phyloP scores from a whole-genome alignment of 2,329 filamentous ascomycete genomes.

The Alternaria sp. region DNA sequence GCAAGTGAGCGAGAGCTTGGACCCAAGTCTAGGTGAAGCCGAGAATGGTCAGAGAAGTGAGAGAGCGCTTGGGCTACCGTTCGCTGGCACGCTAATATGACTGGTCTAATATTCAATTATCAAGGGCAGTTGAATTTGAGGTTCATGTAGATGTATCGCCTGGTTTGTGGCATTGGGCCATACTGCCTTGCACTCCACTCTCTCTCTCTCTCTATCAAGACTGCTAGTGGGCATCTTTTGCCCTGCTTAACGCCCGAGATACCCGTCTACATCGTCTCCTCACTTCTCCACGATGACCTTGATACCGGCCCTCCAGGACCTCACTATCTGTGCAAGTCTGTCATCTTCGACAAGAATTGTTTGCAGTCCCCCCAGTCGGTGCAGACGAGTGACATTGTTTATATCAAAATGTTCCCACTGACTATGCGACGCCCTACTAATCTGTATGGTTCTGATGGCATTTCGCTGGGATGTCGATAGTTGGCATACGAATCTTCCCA shows the following conservation, averaged over 20 bases:
- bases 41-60: neutral
- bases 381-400: accelerated
- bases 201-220: neutral
- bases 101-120: neutral
- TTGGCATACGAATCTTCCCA: no score
- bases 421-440: no score
- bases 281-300: no score
- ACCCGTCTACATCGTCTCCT: no score
- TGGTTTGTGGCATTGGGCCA: neutral
- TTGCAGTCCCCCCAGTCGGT: no score
- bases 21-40: neutral
- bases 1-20: neutral
- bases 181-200: neutral
- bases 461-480: no score
- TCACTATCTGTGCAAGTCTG: no score
- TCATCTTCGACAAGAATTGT: no score
- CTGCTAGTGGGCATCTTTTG: neutral
- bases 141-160: neutral
- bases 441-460: no score
- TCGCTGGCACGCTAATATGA: neutral
- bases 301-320: no score
- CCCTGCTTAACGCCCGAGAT: neutral
- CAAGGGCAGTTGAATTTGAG: neutral
- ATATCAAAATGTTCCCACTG: no score
- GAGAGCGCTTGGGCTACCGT: neutral